These are phyloP conservation scores for Trichoderma koningiopsis DNA, from an alignment of 2,329 filamentous ascomycete species.

Conservation along the genomic window DNA sequence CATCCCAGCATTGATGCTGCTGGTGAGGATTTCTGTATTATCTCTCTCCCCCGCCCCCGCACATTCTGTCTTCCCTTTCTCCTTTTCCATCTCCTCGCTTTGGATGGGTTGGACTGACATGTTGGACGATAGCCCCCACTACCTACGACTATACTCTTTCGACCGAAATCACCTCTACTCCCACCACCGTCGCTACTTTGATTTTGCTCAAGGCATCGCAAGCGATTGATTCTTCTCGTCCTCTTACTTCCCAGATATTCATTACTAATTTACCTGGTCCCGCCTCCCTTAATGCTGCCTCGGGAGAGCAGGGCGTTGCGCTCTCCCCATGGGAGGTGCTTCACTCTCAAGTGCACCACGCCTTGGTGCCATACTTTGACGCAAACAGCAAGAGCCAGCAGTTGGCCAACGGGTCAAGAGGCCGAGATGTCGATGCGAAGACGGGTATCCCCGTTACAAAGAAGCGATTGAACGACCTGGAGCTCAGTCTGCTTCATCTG, in stretches of 20 bases:
- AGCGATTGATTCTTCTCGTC: conserved; percentile 80
- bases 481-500: conserved; percentile 84
- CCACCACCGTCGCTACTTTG: conserved; percentile 81
- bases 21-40: conserved; percentile 41
- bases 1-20: conserved; percentile 47
- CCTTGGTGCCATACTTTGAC: conserved; percentile 94
- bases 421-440: conserved; percentile 85
- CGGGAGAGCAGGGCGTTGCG: conserved; percentile 69
- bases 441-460: conserved; percentile 96
- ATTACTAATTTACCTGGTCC: conserved; percentile 89
- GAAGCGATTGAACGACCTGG: conserved; percentile 93
- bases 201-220: conserved; percentile 87
- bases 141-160: conserved; percentile 78
- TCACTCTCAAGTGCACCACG: conserved; percentile 88
- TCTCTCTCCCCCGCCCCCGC: not conserved
- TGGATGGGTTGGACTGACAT: not conserved
- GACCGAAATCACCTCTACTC: conserved; percentile 76
- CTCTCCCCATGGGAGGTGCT: conserved; percentile 89
- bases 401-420: conserved; percentile 63
- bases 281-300: conserved; percentile 66
- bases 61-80: not conserved
- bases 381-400: conserved; percentile 87
- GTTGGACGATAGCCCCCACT: conserved; percentile 41
- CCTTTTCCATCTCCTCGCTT: not conserved
- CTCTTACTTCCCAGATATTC: conserved; percentile 85